phyloP scores from a whole-genome alignment of 73 alveolate genomes.

The Durusdinium trenchii region DNA sequence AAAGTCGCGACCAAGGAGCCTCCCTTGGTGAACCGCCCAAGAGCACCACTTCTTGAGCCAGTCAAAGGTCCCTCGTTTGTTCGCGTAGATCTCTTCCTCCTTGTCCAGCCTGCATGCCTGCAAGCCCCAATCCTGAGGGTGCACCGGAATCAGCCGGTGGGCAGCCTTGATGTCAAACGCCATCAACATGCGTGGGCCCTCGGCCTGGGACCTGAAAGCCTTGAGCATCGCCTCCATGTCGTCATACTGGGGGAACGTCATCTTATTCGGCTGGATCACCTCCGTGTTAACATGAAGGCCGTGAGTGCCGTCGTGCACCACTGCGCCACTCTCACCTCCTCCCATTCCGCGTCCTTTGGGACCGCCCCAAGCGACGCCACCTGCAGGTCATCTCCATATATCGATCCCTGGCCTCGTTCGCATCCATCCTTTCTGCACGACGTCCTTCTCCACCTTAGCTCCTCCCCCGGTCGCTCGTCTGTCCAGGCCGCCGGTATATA shows the following conservation, averaged over 20 bases:
- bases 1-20: no score
- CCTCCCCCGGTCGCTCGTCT: not conserved
- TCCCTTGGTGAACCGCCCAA: no score
- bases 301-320: not conserved
- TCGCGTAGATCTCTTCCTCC: not conserved
- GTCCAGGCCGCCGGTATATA: no score
- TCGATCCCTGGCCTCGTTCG: not conserved
- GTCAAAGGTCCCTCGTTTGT: no score
- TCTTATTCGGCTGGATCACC: not conserved
- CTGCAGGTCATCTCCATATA: not conserved
- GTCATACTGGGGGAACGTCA: not conserved
- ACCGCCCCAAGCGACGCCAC: not conserved
- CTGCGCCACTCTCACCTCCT: not conserved
- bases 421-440: no score
- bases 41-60: no score
- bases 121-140: not conserved
- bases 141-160: not conserved
- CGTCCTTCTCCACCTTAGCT: not conserved
- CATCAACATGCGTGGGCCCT: no score
- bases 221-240: not conserved
- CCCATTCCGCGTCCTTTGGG: not conserved
- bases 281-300: not conserved
- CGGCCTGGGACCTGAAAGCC: not conserved
- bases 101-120: not conserved
- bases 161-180: no score